phyloP scores from a whole-genome alignment of 768 basidiomycete species.

The Mrakia frigida region DNA sequence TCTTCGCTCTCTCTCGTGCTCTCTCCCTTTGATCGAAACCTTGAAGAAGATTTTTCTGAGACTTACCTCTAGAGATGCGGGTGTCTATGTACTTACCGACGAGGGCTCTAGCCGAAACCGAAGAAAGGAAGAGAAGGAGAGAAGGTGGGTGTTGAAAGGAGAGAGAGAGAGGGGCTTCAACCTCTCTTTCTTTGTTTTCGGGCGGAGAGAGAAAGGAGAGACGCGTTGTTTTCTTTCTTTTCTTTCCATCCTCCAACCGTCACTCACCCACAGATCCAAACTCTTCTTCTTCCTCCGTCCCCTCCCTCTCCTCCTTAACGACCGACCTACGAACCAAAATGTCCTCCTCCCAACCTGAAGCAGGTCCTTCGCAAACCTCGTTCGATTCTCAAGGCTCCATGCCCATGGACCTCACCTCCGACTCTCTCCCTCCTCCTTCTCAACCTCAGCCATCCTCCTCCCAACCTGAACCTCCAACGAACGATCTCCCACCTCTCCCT shows the following conservation, averaged over 20 bases:
- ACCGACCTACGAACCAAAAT: not conserved
- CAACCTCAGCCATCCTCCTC: not conserved
- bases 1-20: too few species aligned
- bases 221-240: not conserved
- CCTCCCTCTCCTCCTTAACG: not conserved
- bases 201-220: too few species aligned
- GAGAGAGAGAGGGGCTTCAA: not conserved
- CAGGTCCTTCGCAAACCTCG: not conserved
- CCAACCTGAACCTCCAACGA: not conserved
- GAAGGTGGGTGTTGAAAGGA: not conserved
- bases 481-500: constrained; percentile 14
- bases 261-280: not conserved
- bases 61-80: not conserved
- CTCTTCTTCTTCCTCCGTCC: not conserved
- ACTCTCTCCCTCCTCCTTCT: not conserved
- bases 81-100: not conserved
- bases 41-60: not conserved
- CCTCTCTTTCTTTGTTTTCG: not conserved
- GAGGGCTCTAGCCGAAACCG: too few species aligned
- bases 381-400: not conserved
- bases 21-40: not conserved
- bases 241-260: not conserved
- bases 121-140: not conserved
- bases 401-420: not conserved
- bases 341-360: not conserved